Conservation (phyloP, 176 grass and related monocot genomes). For the bread wheat (Triticum aestivum) region DNA sequence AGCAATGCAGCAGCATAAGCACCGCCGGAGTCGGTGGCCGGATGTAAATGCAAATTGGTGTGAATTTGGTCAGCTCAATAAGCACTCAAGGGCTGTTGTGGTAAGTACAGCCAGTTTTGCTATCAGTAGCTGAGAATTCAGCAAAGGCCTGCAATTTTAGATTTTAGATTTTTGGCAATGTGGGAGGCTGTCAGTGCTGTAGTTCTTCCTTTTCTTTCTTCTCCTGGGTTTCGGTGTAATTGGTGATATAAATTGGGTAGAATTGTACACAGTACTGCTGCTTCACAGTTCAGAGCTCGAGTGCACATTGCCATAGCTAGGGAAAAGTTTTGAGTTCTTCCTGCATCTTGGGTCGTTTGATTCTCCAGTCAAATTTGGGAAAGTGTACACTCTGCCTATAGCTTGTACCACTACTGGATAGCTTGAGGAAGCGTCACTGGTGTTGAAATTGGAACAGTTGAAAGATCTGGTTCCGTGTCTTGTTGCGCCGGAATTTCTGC, state of each 20-base stretch:
- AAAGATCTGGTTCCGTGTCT: not conserved
- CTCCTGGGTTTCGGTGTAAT: conserved; percentile 35
- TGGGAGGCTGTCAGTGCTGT: conserved; percentile 40
- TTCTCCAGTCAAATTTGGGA: not conserved
- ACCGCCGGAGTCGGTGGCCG: not conserved
- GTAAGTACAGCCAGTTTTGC: conserved; percentile 64
- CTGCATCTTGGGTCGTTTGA: not conserved
- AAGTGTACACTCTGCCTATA: not conserved
- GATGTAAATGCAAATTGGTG: conserved; percentile 55
- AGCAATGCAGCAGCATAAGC: conserved; percentile 18
- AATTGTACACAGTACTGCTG: conserved; percentile 44
- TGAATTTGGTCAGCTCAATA: conserved; percentile 45
- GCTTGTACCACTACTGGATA: not conserved
- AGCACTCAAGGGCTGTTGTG: conserved; percentile 40
- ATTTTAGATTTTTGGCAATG: conserved; percentile 48
- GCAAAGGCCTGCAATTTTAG: conserved; percentile 33
- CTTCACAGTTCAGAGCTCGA: conserved; percentile 8
- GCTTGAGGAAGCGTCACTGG: not conserved
- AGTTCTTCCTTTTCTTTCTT: conserved; percentile 34
- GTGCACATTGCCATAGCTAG: conserved; percentile 36
- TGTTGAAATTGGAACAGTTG: conserved; percentile 22
- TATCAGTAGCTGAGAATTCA: conserved; percentile 35
- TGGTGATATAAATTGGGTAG: conserved; percentile 41
- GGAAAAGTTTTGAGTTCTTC: not conserved
- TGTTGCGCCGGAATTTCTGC: not conserved